Base-by-base conservation (phyloP, 768 basidiomycete genomes). In the Russula vinacea region DNA sequence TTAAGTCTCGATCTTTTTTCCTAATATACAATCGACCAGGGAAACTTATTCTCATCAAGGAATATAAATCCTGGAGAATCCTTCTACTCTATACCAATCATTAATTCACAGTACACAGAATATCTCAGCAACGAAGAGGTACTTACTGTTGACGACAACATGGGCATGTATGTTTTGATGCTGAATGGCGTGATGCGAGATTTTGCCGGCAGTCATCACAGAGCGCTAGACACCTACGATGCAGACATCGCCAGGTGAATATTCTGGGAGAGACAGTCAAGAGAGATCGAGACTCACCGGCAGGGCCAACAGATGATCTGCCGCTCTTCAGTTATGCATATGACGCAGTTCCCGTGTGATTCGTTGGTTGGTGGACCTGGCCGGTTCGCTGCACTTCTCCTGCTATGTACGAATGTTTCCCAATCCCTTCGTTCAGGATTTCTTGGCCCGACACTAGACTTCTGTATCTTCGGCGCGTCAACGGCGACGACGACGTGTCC, bases 231-330 rank as follows among this genome's bases (percentile, higher is more conserved):
- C 87, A 75, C 49, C 73, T 73, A 53, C 35, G 0, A 55, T 45
- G 55, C 40, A 54, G 57, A 22, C 19, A 11, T 53, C n/a, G 19
- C 19, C 11, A 32, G 49, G 26, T n/a, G n/a, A n/a, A n/a, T n/a
- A n/a, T 14, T 14, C 33, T 53, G 52, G 35, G 29, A 13, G 32
- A 17, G 14, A 50, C 19, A 7, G 35, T 7, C 8, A 35, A 10
- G 35, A 35, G 32, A 17, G 14, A 50, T 14, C 10, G 26, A 16
- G 37, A 71, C 81, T 70, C 62, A 89, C 87, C 89, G 82, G 72
- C 89, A 91, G n/a, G 89, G 89, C 89, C 89, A 92, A 69, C 88
- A 91, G 56, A 92, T 88, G 62, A 92, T 81, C 70, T 88, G 83
- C 55, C 89, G 76, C 32, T 80, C 76, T 62, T 86, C 86, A n/a